phyloP scores from a whole-genome alignment of 2,329 filamentous ascomycete genomes.

The Neurospora sp. region DNA sequence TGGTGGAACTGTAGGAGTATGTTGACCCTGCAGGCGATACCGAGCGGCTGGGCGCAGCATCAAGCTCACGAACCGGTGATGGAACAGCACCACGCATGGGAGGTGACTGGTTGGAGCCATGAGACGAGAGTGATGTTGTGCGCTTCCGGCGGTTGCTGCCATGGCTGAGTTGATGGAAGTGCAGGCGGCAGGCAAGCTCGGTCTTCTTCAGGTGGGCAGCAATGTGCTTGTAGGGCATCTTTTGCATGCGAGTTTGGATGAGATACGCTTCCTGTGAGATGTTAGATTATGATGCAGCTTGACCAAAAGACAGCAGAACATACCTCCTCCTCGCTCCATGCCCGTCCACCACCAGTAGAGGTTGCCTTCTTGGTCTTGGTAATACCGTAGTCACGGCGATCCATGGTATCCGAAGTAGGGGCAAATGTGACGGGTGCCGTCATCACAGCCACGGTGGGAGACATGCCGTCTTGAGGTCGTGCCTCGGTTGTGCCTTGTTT shows the following conservation, averaged over 20 bases:
- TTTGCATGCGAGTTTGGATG: slow-evolving; percentile 72
- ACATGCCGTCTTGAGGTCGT: slow-evolving; percentile 30
- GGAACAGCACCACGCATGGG: slow-evolving; percentile 35
- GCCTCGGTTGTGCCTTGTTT: slow-evolving; percentile 4
- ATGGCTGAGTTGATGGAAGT: slow-evolving; percentile 79
- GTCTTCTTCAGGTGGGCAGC: slow-evolving; percentile 79
- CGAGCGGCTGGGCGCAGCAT: slow-evolving; percentile 30
- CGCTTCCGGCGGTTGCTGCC: slow-evolving; percentile 73
- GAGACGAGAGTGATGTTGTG: slow-evolving; percentile 58
- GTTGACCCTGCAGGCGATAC: slow-evolving; percentile 37
- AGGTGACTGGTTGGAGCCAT: slow-evolving; percentile 47
- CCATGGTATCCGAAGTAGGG: slow-evolving; percentile 42
- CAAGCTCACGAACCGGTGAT: slow-evolving; percentile 40
- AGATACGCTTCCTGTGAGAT: slow-evolving; percentile 63
- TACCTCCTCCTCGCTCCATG: slow-evolving; percentile 83
- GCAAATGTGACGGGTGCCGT: slow-evolving; percentile 35
- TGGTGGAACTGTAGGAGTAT: slow-evolving; percentile 34
- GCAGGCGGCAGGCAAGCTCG: slow-evolving; percentile 75
- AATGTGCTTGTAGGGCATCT: slow-evolving; percentile 88
- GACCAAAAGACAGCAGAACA: slow-evolving; percentile 15
- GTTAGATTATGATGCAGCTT: not conserved
- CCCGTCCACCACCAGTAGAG: slow-evolving; percentile 64
- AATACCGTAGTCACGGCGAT: slow-evolving; percentile 49
- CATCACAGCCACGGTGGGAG: slow-evolving; percentile 38
- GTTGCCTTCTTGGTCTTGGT: slow-evolving; percentile 57